Evolutionary conservation across 148 eudicot species (phyloP), one percentile per base, ranked within the genome.

Genomic region (Persicaria tinctoria): DNA sequence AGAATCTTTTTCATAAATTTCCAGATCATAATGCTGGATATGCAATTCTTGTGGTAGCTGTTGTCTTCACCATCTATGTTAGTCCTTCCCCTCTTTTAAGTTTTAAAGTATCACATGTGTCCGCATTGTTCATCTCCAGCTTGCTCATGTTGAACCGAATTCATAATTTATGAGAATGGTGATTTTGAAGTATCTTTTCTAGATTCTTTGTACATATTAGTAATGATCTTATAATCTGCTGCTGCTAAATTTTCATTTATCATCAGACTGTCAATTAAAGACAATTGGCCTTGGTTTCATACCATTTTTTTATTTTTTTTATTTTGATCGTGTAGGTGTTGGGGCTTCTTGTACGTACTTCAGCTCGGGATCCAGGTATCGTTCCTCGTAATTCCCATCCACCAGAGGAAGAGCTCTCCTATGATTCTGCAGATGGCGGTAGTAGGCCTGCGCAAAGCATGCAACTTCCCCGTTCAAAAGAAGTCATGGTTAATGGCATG

Each of bases 321-420:
- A 18, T 2, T 8, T 7, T 14, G 41, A 38, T 8, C 6, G 23
- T 60, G 16, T 78, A 87, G 93, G 89, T 80, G 32, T 80, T 88
- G 79, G 80, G 80, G 81, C 87, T 88, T 76, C 88, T 88, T 74
- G 73, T 86, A 73, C 66, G 78, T 49, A 86, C 89, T 57, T 86
- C 92, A 53, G 83, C 92, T 74, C 82, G 82, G 20, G 92, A 88
- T 76, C 92, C 92, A 50, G 92, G 92, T 71, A 86, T 88, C 77
- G 79, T 88, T 79, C 92, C 92, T 18, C 87, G 89, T 32, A 88
- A 83, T 75, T 75, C 78, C 3, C 89, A 81, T 79, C 89, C 92
- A 73, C 89, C 92, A 59, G 89, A 88, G 74, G 89, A 86, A 68
- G 89, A 86, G 51, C 56, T 79, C 16, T 74, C 75, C 71, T 83